Evolutionary conservation across 2,329 filamentous ascomycete genomes (phyloP).

Genomic region (Talaromyces verruculosus): DNA sequence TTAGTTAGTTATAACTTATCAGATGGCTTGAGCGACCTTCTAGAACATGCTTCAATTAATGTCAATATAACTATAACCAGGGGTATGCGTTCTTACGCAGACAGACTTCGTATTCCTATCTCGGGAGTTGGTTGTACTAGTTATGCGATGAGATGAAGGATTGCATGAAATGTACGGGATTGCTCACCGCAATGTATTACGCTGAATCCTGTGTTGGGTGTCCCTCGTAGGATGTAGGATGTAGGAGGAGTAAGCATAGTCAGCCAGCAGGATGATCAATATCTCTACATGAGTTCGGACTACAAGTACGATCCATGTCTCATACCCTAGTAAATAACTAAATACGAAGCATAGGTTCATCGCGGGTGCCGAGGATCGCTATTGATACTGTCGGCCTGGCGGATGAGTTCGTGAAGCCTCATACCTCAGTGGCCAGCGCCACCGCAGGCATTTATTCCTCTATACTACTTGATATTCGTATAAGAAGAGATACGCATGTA

Average conservation of each 20-base stretch:
- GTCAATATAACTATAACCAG: background rate
- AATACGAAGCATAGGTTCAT: background rate
- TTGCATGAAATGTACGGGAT: background rate
- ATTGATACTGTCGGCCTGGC: background rate
- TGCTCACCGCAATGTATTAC: background rate
- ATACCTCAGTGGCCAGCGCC: slow-evolving; percentile 1
- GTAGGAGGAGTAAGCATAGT: background rate
- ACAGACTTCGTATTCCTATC: background rate
- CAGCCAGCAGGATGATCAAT: background rate
- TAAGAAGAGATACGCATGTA: background rate
- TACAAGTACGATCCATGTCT: background rate
- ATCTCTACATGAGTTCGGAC: background rate
- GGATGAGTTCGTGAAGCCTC: slow-evolving; percentile 2
- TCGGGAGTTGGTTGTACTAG: background rate
- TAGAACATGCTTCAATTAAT: background rate
- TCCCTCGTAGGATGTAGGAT: background rate
- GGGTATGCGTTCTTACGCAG: background rate
- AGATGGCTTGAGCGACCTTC: background rate
- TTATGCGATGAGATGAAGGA: background rate
- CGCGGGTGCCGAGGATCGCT: slow-evolving; percentile 1
- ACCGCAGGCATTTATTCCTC: background rate
- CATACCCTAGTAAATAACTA: background rate
- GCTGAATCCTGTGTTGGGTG: background rate
- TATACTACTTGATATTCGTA: background rate
- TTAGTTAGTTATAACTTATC: background rate